Percentiles rank a stretch among this genome's conserved stretches.
Evolutionary conservation across 2,329 filamentous ascomycete genomes (phyloP).

Genomic region (Mariannaea elegans): DNA sequence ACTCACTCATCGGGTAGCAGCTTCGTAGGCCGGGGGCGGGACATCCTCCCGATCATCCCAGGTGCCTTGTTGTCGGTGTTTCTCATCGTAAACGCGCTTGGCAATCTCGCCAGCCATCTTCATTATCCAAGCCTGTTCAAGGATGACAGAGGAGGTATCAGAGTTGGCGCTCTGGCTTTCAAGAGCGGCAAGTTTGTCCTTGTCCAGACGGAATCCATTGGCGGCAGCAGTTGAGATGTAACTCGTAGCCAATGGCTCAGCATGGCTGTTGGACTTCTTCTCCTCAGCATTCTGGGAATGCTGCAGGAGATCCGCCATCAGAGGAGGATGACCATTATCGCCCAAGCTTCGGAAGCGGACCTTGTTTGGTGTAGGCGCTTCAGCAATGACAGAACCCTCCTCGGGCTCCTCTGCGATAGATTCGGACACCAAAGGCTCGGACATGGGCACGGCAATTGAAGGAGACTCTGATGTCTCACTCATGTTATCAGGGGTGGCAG

Average conservation of each 20-base stretch:
- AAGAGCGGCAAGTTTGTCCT: slow-evolving; percentile 42
- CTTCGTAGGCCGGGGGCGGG: slow-evolving; percentile 71
- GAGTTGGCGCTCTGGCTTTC: slow-evolving; percentile 48
- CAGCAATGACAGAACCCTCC: slow-evolving; percentile 50
- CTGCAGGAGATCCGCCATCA: slow-evolving; percentile 38
- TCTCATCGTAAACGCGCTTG: slow-evolving; percentile 86
- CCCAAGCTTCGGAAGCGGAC: slow-evolving; percentile 51
- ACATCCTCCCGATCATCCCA: slow-evolving; percentile 64
- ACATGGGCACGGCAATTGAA: slow-evolving; percentile 67
- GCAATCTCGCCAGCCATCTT: slow-evolving; percentile 96
- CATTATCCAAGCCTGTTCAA: slow-evolving; percentile 86
- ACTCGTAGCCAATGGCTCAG: slow-evolving; percentile 25
- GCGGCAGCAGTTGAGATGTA: slow-evolving; percentile 29
- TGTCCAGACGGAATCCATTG: slow-evolving; percentile 32
- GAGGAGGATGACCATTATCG: slow-evolving; percentile 31
- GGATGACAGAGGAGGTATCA: slow-evolving; percentile 66
- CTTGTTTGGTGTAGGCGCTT: slow-evolving; percentile 46
- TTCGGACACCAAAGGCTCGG: slow-evolving; percentile 65
- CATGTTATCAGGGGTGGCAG: slow-evolving; percentile 60
- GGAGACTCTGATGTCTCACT: slow-evolving; percentile 61
- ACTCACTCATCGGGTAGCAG: slow-evolving; percentile 44
- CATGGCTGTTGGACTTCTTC: slow-evolving; percentile 31
- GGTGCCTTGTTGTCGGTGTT: slow-evolving; percentile 56
- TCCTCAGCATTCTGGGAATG: slow-evolving; percentile 35
- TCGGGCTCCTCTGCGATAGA: slow-evolving; percentile 69